Evolutionary conservation across 768 basidiomycete genomes (phyloP), one percentile per base, ranked within the genome.

Genomic region (Artomyces pyxidatus): DNA sequence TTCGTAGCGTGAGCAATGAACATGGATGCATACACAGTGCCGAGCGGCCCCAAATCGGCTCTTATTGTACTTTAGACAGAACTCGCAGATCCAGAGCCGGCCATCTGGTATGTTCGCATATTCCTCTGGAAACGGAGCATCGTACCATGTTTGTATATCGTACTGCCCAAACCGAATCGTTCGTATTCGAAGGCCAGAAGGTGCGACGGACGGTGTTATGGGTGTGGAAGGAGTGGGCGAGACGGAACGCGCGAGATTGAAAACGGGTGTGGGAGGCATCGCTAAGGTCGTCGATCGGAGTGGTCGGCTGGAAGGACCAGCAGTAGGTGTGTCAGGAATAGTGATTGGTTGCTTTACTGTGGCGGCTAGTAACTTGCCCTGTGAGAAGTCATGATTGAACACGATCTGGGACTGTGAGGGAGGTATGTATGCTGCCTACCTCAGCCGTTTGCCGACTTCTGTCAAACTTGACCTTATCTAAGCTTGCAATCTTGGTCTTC

Each of bases 121-220:
- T 65, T 99, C 96, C 63, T 98, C 95, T 0, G 96, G 95, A 63
- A 97, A 98, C 6, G 96, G 96, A 21, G 96, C 96, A 62, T 96
- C 92, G 65, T 91, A 98, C 96, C 96, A 99, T 3, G 96, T 98
- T 63, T 91, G 83, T 61, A 98, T 91, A 60, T 98, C 93, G 62
- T 74, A 94, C 48, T 79, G 74, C 23, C 94, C 94, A 58, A 97
- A 94, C 25, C 92, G 82, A 54, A 97, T 92, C 48, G 77, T 81
- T 48, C 81, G 85, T 73, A 95, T 96, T 55, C 84, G 82, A 39
- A 85, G 75, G 25, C 65, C 67, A 27, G 65, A 61, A 1, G 42
- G 39, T 8, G 47, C 26, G 28, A 45, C 47, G 4, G 42, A 42
- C 22, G 42, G 61, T 37, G 42, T 44, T 14, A 60, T 54, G 22